Percentiles rank a stretch among this genome's conserved stretches.
Evolutionary conservation across 1,139 yeast genomes (phyloP).

Genomic region (Sugiyamaella neomexicana): DNA sequence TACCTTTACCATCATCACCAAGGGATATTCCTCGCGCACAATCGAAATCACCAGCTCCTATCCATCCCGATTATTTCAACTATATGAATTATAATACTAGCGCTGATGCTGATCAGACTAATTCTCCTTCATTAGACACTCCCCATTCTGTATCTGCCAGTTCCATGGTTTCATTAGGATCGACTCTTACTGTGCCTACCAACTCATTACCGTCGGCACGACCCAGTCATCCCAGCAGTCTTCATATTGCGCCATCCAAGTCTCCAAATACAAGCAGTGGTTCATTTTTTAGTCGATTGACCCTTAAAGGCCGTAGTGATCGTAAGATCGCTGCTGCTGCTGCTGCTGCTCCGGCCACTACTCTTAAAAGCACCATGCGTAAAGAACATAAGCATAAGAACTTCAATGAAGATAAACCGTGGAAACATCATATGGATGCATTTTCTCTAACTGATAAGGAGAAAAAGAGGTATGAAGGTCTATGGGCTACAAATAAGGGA

Average conservation of each 20-base stretch:
- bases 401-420: constrained; percentile 90
- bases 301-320: not conserved
- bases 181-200: not conserved
- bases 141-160: not conserved
- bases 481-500: constrained; percentile 89
- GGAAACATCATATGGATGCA: constrained; percentile 82
- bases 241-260: not conserved
- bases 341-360: constrained; percentile 1
- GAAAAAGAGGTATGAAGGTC: constrained; percentile 83
- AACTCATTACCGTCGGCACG: not conserved
- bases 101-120: not conserved
- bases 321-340: constrained; percentile 2
- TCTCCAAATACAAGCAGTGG: constrained; percentile 4
- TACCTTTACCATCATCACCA: constrained; percentile 3
- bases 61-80: constrained; percentile 1
- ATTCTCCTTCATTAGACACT: not conserved
- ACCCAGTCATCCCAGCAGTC: not conserved
- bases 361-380: constrained; percentile 54
- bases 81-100: not conserved
- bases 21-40: not conserved
- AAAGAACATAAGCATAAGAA: constrained; percentile 51
- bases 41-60: constrained; percentile 6
- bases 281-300: constrained; percentile 7
- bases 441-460: constrained; percentile 66
- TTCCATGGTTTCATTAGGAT: constrained; percentile 8